phyloP scores from a whole-genome alignment of 495 filamentous ascomycete species.

The Aspergillus homomorphus region DNA sequence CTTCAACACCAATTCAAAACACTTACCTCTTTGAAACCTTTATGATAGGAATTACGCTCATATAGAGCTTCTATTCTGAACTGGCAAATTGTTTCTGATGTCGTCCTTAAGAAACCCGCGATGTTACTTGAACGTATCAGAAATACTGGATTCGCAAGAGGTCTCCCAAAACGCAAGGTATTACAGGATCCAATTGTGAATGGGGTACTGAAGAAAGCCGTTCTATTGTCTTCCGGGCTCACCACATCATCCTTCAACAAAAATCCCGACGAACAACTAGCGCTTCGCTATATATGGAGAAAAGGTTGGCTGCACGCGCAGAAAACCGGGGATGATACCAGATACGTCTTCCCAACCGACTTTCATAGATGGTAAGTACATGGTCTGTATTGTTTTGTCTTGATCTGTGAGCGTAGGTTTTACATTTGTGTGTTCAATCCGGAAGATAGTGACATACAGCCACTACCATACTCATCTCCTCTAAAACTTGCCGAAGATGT shows the following conservation, averaged over 20 bases:
- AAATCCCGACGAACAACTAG: slow-evolving; percentile 12
- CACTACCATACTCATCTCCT: slow-evolving; percentile 17
- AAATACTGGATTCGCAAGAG: neutral
- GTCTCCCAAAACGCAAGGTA: neutral
- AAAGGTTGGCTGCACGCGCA: slow-evolving; percentile 27
- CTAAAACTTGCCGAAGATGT: slow-evolving; percentile 19
- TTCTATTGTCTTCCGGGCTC: neutral
- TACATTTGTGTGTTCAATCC: slow-evolving; percentile 18
- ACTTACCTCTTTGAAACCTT: too few relatives aligned
- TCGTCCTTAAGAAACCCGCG: neutral
- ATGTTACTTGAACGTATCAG: neutral
- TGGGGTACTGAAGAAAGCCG: neutral
- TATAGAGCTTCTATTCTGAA: neutral
- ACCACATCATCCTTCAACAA: slow-evolving; percentile 6
- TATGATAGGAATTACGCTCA: too few relatives aligned
- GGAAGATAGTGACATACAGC: slow-evolving; percentile 14
- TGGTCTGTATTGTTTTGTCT: slow-evolving; percentile 16
- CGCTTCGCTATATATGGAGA: slow-evolving; percentile 16
- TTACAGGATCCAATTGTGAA: neutral
- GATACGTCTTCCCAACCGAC: slow-evolving; percentile 22
- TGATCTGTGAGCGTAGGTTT: slow-evolving; percentile 19
- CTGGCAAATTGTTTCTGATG: neutral
- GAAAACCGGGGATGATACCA: slow-evolving; percentile 10
- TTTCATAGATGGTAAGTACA: slow-evolving; percentile 23
- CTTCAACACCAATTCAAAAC: too few relatives aligned